phyloP scores from a whole-genome alignment of 2,329 filamentous ascomycete species.

The Stemphylium beticola region DNA sequence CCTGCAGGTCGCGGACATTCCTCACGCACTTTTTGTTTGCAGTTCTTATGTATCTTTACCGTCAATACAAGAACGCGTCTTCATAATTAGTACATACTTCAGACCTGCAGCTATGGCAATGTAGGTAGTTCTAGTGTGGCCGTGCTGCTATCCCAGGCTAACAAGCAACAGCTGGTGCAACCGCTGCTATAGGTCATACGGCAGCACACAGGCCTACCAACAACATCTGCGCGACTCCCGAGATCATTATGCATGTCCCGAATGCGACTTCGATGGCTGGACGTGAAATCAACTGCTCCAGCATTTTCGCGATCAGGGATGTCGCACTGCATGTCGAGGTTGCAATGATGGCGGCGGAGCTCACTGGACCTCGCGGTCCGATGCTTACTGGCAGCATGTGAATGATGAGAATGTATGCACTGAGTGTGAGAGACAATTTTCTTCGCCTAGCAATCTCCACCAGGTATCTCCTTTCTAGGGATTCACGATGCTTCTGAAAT shows the following conservation, averaged over 20 bases:
- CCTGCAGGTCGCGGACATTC: too few relatives aligned
- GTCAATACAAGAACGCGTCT: neutral
- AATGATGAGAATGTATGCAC: neutral
- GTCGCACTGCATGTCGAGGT: neutral
- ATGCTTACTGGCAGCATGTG: neutral
- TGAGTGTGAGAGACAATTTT: neutral
- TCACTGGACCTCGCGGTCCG: neutral
- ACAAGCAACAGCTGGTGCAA: neutral
- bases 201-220: neutral
- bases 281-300: neutral
- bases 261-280: neutral
- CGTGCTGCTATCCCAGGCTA: neutral
- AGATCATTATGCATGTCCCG: constrained; percentile 1
- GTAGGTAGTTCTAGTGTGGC: neutral
- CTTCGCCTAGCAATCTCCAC: neutral
- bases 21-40: neutral
- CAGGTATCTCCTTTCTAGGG: neutral
- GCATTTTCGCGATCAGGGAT: neutral
- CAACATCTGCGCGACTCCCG: constrained; percentile 1
- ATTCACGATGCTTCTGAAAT: neutral
- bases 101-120: neutral
- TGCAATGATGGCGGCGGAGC: neutral
- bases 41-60: neutral
- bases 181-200: neutral
- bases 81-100: neutral